Evolutionary conservation across 495 filamentous ascomycete genomes (phyloP).

Genomic region (Pseudoneurospora amorphoporcata): DNA sequence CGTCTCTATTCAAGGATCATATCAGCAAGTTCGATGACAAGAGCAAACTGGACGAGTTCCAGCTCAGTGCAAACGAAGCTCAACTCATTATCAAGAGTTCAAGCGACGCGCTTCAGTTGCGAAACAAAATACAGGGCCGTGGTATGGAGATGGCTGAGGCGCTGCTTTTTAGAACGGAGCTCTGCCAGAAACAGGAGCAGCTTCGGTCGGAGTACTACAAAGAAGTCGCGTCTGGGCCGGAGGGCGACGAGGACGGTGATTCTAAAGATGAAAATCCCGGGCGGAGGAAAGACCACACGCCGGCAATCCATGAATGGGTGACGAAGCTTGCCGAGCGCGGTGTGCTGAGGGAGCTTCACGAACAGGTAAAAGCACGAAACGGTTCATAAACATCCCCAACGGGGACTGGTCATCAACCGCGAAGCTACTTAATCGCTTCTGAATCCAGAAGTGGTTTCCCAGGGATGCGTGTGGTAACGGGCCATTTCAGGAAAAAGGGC

Average conservation of each 20-base stretch:
- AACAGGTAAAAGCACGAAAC: constrained; percentile 9
- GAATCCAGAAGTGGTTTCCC: not conserved
- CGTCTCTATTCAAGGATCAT: not conserved
- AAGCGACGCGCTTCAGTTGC: not conserved
- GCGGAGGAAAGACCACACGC: constrained; percentile 31
- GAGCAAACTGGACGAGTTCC: constrained; percentile 12
- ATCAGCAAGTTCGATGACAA: constrained; percentile 3
- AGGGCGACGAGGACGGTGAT: constrained; percentile 5
- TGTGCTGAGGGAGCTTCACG: constrained; percentile 21
- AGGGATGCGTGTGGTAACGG: not conserved
- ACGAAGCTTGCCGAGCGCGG: constrained; percentile 31
- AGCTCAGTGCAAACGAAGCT: constrained; percentile 9
- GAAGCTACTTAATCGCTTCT: not conserved
- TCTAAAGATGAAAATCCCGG: constrained; percentile 18
- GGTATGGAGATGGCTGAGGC: constrained; percentile 9
- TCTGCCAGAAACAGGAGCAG: constrained; percentile 14
- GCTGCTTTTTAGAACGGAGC: constrained; percentile 4
- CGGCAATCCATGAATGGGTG: constrained; percentile 35
- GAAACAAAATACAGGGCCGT: not conserved
- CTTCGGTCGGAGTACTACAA: constrained; percentile 16
- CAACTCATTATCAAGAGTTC: constrained; percentile 1
- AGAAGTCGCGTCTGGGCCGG: constrained; percentile 9
- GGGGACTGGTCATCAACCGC: not conserved
- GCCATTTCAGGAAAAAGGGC: not conserved
- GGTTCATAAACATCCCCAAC: not conserved